Evolutionary conservation across 306 rosid genomes (phyloP), one percentile per base, ranked within the genome.

Genomic region (Carpinus viminea): DNA sequence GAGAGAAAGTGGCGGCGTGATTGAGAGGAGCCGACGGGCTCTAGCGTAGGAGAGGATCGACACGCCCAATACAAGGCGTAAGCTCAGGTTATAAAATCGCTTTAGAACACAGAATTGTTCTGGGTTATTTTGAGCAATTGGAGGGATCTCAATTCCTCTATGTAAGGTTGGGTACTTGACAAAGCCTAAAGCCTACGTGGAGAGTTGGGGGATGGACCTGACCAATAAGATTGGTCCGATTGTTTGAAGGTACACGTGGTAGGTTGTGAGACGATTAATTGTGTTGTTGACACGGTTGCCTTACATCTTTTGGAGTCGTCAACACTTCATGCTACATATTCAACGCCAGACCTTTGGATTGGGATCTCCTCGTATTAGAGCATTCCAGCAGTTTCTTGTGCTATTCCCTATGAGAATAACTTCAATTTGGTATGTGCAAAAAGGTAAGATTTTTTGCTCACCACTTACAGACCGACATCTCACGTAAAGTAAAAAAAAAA

Each of bases 111-210:
- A 64, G 51, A 62, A 64, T 59, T 55, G 47, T 79, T 60, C 45
- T 3, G 3, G 36, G 10, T 2, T 13, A 31, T 21, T 80, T 5
- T 6, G 82, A 62, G 68, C 77, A 18, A 64, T 53, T 38, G 80
- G 26, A 83, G 70, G 74, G 69, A 21, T 45, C 26, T 24, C 26
- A 24, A 24, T 24, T 24, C 26, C 9, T 13, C 8, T 60, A 54
- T 15, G 36, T 24, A 10, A 26, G 12, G 52, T 17, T 21, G 12
- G 36, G 70, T 45, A 43, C n/a, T 47, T 0, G 16, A 54, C 75
- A 74, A 59, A 74, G 26, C 80, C 81, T 81, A 85, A 54, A 74
- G 26, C 80, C 81, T 81, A 85, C 85, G 91, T 90, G 85, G 86
- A 71, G 43, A 77, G 80, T 51, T 57, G 74, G 7, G 21, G 12